These are phyloP conservation scores for Penicillium cosmopolitanum DNA, from an alignment of 495 filamentous ascomycete genomes.

Conservation along the genomic window DNA sequence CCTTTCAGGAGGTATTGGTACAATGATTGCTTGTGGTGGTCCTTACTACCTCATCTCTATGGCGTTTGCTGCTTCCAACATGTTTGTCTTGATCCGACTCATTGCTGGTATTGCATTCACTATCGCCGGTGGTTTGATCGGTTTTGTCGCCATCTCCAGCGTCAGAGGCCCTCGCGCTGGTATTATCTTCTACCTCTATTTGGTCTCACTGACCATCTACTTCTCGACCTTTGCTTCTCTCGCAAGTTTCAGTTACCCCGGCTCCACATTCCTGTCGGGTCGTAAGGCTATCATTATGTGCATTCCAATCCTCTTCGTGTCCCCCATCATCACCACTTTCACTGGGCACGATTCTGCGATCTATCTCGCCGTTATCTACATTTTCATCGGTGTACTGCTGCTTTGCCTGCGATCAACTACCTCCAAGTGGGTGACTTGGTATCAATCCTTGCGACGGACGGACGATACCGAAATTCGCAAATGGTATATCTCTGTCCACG, in stretches of 20 bases:
- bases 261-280: constrained; percentile 54
- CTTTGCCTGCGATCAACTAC: constrained; percentile 49
- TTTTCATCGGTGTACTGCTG: constrained; percentile 48
- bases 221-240: constrained; percentile 54
- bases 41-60: constrained; percentile 63
- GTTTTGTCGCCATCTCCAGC: constrained; percentile 51
- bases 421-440: constrained; percentile 58
- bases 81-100: constrained; percentile 61
- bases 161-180: constrained; percentile 43
- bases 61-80: constrained; percentile 63
- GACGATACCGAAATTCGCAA: constrained; percentile 52
- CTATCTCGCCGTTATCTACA: constrained; percentile 51
- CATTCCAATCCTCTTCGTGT: constrained; percentile 52
- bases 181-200: constrained; percentile 55
- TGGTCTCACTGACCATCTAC: constrained; percentile 53
- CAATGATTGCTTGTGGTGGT: constrained; percentile 62
- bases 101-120: constrained; percentile 62
- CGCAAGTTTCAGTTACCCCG: constrained; percentile 61
- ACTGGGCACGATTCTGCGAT: constrained; percentile 50
- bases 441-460: constrained; percentile 47
- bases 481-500: constrained; percentile 48
- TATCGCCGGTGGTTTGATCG: constrained; percentile 49
- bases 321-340: constrained; percentile 51
- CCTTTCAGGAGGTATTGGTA: constrained; percentile 59
- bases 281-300: constrained; percentile 48